Evolutionary conservation across 129 eudicot species (phyloP).

Genomic region (Glebionis coronaria): DNA sequence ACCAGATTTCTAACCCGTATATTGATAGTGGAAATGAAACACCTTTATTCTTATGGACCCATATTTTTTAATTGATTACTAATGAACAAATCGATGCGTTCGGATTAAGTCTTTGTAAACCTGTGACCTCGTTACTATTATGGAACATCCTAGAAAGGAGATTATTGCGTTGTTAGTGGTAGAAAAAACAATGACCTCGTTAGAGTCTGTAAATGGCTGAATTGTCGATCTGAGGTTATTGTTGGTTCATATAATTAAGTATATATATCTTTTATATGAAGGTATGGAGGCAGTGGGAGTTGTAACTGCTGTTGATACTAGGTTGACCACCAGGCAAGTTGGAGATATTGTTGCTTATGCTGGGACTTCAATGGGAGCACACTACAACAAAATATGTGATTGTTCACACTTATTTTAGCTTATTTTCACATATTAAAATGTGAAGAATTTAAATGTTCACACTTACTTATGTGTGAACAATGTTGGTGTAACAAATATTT

Average conservation of each 20-base stretch:
- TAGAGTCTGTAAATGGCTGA: constrained; percentile 1
- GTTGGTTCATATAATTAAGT: background rate
- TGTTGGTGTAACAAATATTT: too few relatives aligned
- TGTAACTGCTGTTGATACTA: constrained; percentile 86
- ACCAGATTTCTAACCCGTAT: too few relatives aligned
- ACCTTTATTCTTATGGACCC: background rate
- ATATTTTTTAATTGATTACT: background rate
- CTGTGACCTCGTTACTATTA: background rate
- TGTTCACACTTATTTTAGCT: too few relatives aligned
- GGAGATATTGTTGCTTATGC: constrained; percentile 88
- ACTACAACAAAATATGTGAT: too few relatives aligned
- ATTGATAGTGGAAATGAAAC: background rate
- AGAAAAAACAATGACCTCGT: background rate
- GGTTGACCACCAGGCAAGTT: constrained; percentile 58
- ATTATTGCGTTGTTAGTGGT: background rate
- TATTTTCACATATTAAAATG: too few relatives aligned
- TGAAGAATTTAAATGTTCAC: too few relatives aligned
- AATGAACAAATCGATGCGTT: background rate
- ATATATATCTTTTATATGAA: constrained; percentile 22
- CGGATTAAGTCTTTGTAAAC: background rate
- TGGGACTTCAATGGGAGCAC: constrained; percentile 75
- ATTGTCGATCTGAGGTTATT: background rate
- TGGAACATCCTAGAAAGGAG: background rate
- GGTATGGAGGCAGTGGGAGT: constrained; percentile 94
- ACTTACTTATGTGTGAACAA: too few relatives aligned